phyloP scores from a whole-genome alignment of 179 eudicot species.

The Pouteria campechiana region DNA sequence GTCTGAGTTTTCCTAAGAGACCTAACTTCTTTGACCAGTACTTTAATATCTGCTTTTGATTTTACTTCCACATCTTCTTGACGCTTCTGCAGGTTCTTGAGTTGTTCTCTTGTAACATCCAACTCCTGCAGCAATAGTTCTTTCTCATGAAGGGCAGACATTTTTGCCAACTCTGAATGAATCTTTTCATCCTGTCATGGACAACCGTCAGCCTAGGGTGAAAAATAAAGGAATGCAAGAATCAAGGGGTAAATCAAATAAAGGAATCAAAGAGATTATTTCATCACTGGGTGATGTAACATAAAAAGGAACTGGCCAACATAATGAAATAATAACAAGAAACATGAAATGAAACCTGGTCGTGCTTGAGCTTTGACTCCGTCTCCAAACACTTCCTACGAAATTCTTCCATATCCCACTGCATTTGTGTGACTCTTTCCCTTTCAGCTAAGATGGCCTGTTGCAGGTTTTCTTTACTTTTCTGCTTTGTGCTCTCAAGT shows the following conservation, averaged over 20 bases:
- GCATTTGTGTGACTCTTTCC: slow-evolving; percentile 71
- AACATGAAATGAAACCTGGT: slow-evolving; percentile 39
- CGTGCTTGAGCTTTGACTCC: slow-evolving; percentile 55
- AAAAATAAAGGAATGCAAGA: neutral
- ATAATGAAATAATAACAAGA: neutral
- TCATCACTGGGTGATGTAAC: no score
- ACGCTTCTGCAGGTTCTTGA: slow-evolving; percentile 42
- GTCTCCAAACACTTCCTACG: slow-evolving; percentile 58
- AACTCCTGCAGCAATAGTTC: slow-evolving; percentile 55
- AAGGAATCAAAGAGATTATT: no score
- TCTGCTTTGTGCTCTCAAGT: slow-evolving; percentile 63
- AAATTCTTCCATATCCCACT: slow-evolving; percentile 89
- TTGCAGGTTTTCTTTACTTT: slow-evolving; percentile 63
- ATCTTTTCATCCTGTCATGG: slow-evolving; percentile 44
- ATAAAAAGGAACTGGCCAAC: no score
- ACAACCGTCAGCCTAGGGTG: neutral
- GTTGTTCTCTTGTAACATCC: slow-evolving; percentile 40
- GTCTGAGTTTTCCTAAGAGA: slow-evolving; percentile 60
- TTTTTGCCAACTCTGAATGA: slow-evolving; percentile 19
- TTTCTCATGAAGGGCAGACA: slow-evolving; percentile 37
- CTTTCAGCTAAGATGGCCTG: slow-evolving; percentile 64
- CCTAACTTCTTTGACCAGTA: slow-evolving; percentile 80
- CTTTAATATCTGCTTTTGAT: slow-evolving; percentile 70
- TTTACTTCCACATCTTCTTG: slow-evolving; percentile 60
- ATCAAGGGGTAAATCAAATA: no score